Base-by-base conservation (phyloP, 495 filamentous ascomycete genomes). In the Penicillium samsonianum region DNA sequence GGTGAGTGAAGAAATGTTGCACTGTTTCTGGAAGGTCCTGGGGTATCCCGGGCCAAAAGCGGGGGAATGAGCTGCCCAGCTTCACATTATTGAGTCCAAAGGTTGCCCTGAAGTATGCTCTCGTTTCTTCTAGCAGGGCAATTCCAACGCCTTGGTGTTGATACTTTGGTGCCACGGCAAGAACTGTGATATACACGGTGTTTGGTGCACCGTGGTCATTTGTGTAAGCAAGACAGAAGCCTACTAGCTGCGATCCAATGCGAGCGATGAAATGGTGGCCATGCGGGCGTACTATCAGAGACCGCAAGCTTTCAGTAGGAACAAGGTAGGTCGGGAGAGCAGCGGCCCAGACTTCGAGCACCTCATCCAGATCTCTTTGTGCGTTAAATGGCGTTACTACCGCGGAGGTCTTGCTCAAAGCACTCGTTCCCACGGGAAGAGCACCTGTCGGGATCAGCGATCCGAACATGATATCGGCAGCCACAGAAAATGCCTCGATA, bases 1-100 rank as follows among this genome's bases (percentile, higher is more conserved):
- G 72, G 44, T 77, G 73, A 5, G 70, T 50, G 47, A 82, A 81
- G 60, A 81, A 81, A 1, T 73, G 57, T 28, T 77, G 71, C 2
- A 68, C 63, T 5, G 53, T 41, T 38, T 65, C 58, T 1, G 73
- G 64, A 25, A 82, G 58, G 53, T 79, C 73, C 14, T 61, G 66
- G 2, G 78, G 78, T 8, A 81, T 65, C 6, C 73, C 76, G 16
- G 78, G 78, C 76, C 77, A 82, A 52, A 82, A 76, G 1, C 80
- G 65, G 30, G 80, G 80, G 51, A 80, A 78, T 0, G 62, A 59
- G 43, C 77, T 80, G n/a, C 77, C 72, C 10, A 81, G 58, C 8
- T 67, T 63, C 17, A 75, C 28, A n/a, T 47, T 53, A 17, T 72
- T 59, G 19, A 61, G 46, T 12, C 58, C 59, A 38, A 65, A 71